Conservation (phyloP, 108 stramenopile species). For the Fragilariopsis cylindrus region DNA sequence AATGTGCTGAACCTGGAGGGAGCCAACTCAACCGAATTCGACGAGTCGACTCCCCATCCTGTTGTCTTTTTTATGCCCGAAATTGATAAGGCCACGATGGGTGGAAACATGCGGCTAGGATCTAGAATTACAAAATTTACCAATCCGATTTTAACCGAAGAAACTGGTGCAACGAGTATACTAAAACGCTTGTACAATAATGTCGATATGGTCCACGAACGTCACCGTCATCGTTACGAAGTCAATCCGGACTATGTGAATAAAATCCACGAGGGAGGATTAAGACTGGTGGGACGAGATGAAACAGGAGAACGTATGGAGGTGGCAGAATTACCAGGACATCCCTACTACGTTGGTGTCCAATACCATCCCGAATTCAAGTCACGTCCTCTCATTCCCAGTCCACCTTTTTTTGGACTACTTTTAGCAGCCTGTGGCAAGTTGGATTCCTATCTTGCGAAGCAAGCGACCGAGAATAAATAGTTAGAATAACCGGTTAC, state of each 20-base stretch:
- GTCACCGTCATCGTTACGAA: conserved; percentile 99
- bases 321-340: conserved; percentile 94
- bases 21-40: conserved; percentile 97
- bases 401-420: conserved; percentile 96
- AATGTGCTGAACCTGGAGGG: conserved; percentile 80
- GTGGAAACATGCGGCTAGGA: conserved; percentile 99
- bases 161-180: conserved; percentile 44
- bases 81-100: conserved; percentile 95
- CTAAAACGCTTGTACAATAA: conserved; percentile 80
- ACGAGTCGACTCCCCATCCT: conserved; percentile 69
- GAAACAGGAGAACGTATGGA: conserved; percentile 96
- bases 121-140: conserved; percentile 88
- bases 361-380: conserved; percentile 99
- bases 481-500: background rate
- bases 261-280: conserved; percentile 85
- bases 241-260: conserved; percentile 97
- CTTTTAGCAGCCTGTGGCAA: conserved; percentile 84
- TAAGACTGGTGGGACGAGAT: conserved; percentile 95
- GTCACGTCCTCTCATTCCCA: conserved; percentile 92
- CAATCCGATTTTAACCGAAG: conserved; percentile 46
- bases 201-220: conserved; percentile 74
- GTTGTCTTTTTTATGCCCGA: conserved; percentile 99
- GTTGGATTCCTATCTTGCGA: conserved; percentile 57
- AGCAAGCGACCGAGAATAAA: conserved; percentile 6
- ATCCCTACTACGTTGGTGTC: conserved; percentile 97